Evolutionary conservation across 2,329 filamentous ascomycete species (phyloP), one percentile per base, ranked within the genome.

Genomic region (Gaeumannomyces sp.): DNA sequence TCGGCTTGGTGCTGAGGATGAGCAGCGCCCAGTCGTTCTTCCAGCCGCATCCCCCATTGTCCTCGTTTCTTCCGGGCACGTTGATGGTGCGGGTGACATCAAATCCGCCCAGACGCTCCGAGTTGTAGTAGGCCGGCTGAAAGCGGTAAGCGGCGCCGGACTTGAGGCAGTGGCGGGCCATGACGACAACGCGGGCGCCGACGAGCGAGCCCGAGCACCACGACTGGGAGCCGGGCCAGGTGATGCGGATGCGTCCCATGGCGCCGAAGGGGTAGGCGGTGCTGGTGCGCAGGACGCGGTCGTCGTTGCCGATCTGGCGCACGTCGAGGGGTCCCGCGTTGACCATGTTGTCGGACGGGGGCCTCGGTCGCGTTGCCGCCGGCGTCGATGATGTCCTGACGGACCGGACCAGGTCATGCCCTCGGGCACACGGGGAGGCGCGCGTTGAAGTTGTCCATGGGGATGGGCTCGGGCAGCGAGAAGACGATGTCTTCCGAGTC

Each of bases 11-110:
- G 27, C 28, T 19, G n/a, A 68, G 63, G 22, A 71, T 66, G 28
- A 71, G 33, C 4, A 71, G 27, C 60, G 70, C 69, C 27, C 69
- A 67, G 33, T 67, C 68, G 28, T 65, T 65, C 28, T 61, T 62
- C 16, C 65, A 67, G 22, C 67, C 68, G 53, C 64, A 65, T 11
- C 59, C 60, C 11, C 35, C 60, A 22, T 33, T 31, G 16, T 33
- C 59, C 19, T n/a, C 60, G 45, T 62, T 62, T 7, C 14, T 13
- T 3, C 50, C 28, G 14, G n/a, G 3, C 50, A 62, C n/a, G 31
- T 16, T 59, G 60, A 65, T 65, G 60, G 62, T 27, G 28, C 4
- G 13, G 22, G 25, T 33, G 53, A 59, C 60, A 14, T 59, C 29
- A 11, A 29, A 38, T 27, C 60, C 58, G 60, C 45, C 45, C n/a